A percentile compares a stretch with the other conserved stretches of the same genome.
Evolutionary conservation across 495 filamentous ascomycete genomes (phyloP).

Genomic region (Tuber microsphaerosporum): DNA sequence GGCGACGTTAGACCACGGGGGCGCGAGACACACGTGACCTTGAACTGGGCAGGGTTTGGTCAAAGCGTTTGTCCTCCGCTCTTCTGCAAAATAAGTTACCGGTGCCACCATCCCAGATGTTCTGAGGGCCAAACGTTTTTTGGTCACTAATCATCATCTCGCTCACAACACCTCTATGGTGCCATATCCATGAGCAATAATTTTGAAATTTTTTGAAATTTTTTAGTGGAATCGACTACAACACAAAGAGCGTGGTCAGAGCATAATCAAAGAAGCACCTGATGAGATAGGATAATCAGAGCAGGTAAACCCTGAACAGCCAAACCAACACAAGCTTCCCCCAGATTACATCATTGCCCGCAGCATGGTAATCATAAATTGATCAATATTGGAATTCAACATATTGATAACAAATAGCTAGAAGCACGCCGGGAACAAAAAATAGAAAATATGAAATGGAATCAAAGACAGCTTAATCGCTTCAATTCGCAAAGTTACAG

Average conservation of each 20-base stretch:
- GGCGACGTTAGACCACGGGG: constrained; percentile 7
- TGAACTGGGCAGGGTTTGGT: neutral
- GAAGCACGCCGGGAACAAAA: neutral
- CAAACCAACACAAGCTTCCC: neutral
- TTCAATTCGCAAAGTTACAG: neutral
- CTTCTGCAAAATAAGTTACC: too few relatives aligned
- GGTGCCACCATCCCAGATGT: neutral
- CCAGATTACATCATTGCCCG: neutral
- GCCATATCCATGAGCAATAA: neutral
- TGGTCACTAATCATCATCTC: neutral
- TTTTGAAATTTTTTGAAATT: neutral
- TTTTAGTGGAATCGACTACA: neutral
- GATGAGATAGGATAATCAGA: neutral
- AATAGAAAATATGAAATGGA: constrained; percentile 13
- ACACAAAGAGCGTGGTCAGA: too few relatives aligned
- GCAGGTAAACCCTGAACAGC: neutral
- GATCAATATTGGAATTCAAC: neutral
- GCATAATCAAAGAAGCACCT: too few relatives aligned
- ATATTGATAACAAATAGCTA: constrained; percentile 15
- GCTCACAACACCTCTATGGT: neutral
- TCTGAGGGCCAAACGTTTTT: neutral
- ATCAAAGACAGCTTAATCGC: constrained; percentile 5
- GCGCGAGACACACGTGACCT: constrained; percentile 14
- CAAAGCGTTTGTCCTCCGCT: neutral
- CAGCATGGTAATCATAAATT: neutral